Evolutionary conservation across 805 yeast genomes (phyloP), one percentile per base, ranked within the genome.

Genomic region (Komagataella phaffii): DNA sequence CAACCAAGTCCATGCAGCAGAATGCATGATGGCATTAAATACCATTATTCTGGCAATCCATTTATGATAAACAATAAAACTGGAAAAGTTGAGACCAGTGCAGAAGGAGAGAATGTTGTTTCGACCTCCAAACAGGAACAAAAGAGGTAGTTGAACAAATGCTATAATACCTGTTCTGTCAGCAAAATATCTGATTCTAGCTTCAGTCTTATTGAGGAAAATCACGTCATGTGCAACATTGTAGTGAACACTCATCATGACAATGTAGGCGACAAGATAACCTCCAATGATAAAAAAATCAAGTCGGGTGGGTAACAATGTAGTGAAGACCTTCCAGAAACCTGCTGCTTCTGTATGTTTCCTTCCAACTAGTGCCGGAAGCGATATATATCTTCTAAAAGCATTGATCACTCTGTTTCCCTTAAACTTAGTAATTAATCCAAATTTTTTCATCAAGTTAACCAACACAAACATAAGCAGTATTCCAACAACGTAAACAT

Each of bases 81-180:
- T 70, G 0, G 81, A 65, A 53, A 66, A 74, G 14, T 69, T 68
- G 83, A 84, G 77, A 23, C 83, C 76, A 1, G 87, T 77, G 17
- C 77, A 17, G 77, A 78, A 77, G 54, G 75, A 80, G 53, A 82
- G 61, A 49, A 83, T 61, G 59, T 81, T 82, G 63, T 82, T 82
- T 57, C 87, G 66, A 46, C 85, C 79, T 2, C 85, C 81, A 59
- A 81, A 80, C 49, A 80, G 62, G 36, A 79, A 66, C 47, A 80
- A 55, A 47, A 79, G 61, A 3, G 88, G 87, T 44, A 73, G 47
- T 53, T 68, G 64, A 65, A 73, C 63, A n/a, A 73, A 69, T 3
- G 71, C 62, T 47, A 79, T 59, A 24, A 80, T 71, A 2, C 80
- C 85, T 1, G 80, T 58, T 58, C 87, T 68, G 57, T 79, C 79